phyloP scores from a whole-genome alignment of 2,329 filamentous ascomycete species.

The Trichocomaceae sp. region DNA sequence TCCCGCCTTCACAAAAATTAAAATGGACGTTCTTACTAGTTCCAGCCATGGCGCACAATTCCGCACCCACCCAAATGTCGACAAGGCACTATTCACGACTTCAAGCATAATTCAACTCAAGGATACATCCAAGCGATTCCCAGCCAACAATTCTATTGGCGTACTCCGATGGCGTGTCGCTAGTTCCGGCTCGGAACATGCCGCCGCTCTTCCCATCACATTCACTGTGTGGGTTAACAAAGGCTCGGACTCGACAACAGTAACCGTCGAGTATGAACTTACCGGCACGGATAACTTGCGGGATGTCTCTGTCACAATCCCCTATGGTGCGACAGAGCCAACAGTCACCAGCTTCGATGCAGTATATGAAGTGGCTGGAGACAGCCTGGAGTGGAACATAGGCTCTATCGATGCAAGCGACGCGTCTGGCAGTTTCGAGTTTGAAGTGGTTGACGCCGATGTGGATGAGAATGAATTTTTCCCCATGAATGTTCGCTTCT shows the following conservation, averaged over 20 bases:
- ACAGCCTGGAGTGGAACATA: slow-evolving; percentile 89
- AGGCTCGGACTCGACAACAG: slow-evolving; percentile 70
- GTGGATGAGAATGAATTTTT: slow-evolving; percentile 93
- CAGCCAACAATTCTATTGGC: slow-evolving; percentile 85
- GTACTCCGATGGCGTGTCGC: slow-evolving; percentile 84
- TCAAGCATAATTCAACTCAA: slow-evolving; percentile 82
- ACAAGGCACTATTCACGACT: slow-evolving; percentile 77
- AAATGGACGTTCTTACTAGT: slow-evolving; percentile 69
- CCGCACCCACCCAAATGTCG: slow-evolving; percentile 93
- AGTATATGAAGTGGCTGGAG: slow-evolving; percentile 85
- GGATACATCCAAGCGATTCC: slow-evolving; percentile 82
- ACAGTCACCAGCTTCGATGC: slow-evolving; percentile 89
- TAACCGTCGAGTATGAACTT: slow-evolving; percentile 94
- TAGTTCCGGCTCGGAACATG: slow-evolving; percentile 70
- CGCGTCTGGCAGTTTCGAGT: slow-evolving; percentile 82
- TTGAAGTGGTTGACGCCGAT: slow-evolving; percentile 79
- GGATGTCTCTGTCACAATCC: slow-evolving; percentile 82
- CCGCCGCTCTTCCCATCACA: slow-evolving; percentile 77
- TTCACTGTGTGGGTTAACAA: slow-evolving; percentile 98
- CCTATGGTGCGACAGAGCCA: slow-evolving; percentile 78
- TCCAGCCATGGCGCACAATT: slow-evolving; percentile 82
- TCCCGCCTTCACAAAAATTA: slow-evolving; percentile 82
- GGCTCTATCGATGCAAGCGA: slow-evolving; percentile 79
- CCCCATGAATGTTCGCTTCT: slow-evolving; percentile 89
- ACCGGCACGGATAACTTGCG: slow-evolving; percentile 70